Evolutionary conservation across 768 basidiomycete genomes (phyloP), one percentile per base, ranked within the genome.

Genomic region (Coprinopsis sp.): DNA sequence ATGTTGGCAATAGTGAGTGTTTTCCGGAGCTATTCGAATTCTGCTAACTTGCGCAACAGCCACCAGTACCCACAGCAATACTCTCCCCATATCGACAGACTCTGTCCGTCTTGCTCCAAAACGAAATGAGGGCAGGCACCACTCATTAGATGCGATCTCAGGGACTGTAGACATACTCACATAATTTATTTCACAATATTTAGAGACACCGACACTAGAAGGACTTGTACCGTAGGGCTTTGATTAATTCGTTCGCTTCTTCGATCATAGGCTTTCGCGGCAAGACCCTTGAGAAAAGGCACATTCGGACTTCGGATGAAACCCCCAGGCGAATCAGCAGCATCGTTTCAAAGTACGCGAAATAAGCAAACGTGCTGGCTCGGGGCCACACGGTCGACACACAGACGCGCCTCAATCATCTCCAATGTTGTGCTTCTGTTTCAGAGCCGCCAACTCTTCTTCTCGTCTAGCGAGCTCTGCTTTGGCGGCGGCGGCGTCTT

Each of bases 401-500:
- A 22, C 44, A 33, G 27, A 37, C 19, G 13, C 16, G 37, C 16
- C 44, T 74, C 66, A 86, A 50, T 80, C 77, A 53, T 91, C 89
- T 43, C 83, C 85, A 54, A 94, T 90, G 55, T 91, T 65, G 61
- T 92, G 88, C 62, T 82, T 83, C 67, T 81, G 79, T 77, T 97
- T 97, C 58, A 94, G 73, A 53, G 83, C 81, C 1, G 78, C 81
- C 28, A 97, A 71, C 54, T 95, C 94, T 65, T 92, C 87, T 70
- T 98, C 95, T 58, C 95, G 73, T 56, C 82, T 81, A 12, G 91
- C 89, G 42, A 98, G 68, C 55, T 98, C 95, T 18, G 91, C 89
- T 61, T 96, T 96, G 12, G 87, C 87, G 6, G 91, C 86, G 1
- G 91, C 91, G 1, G 91, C 91, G 57, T 94, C 91, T 59, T 94